Base-by-base conservation (phyloP, 2,329 filamentous ascomycete species). In the Berkeleyomyces basicola region DNA sequence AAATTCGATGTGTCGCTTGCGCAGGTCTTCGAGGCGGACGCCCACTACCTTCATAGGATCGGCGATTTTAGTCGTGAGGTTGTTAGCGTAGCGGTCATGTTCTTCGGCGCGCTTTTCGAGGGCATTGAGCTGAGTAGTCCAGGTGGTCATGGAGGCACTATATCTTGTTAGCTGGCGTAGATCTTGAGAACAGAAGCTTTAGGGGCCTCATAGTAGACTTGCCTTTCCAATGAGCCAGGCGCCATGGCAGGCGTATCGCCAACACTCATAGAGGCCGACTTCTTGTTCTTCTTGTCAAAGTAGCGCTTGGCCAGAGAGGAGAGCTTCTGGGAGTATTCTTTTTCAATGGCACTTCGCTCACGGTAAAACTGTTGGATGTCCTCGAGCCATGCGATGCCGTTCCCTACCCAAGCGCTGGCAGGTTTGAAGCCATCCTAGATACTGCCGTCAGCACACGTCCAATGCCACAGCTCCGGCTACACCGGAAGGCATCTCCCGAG, bases 331-430 rank as follows among this genome's bases (percentile, higher is more conserved):
- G 89, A 87, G 73, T 99, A 97, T 73, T 99, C 95, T 76, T 96
- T 96, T 76, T 99, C 93, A 72, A 99, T 96, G 43, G 78, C 84
- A 71, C 90, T 89, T 64, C 95, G 84, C 74, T 99, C 93, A 67
- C 93, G 88, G 78, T 97, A 99, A 78, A 97, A 99, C 71, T 89
- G 85, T 73, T 99, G 90, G 66, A 99, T 88, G 70, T 99, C 93
- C 70, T 96, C 92, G 65, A 99, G 84, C 92, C 92, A 99, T 67
- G 82, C 79, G 72, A 99, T 95, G 67, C 92, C 90, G 72, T 88
- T 85, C 66, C 84, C 80, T 63, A 95, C 88, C 93, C 93, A 99
- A 69, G 81, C 83, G 75, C 91, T 96, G 72, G 95, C 90, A 16
- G 90, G 84, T 75, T 95, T 96, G 80, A 96, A 99, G 71, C 88